A percentile compares a stretch with the other conserved stretches of the same genome.
phyloP scores from a whole-genome alignment of 768 basidiomycete species.

The Inosperma sp. region DNA sequence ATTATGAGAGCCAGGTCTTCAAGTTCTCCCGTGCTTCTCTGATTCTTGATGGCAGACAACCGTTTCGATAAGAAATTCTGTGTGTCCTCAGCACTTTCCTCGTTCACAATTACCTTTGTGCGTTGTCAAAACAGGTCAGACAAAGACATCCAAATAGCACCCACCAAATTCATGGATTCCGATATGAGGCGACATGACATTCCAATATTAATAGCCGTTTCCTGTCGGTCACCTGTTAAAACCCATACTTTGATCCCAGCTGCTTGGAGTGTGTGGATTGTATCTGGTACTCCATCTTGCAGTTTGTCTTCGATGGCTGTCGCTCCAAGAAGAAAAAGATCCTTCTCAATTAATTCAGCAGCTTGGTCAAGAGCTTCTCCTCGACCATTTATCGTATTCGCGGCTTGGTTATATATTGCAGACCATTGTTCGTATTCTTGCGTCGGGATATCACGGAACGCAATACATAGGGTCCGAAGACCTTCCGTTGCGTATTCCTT shows the following conservation, averaged over 20 bases:
- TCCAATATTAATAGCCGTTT: slow-evolving; percentile 99
- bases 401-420: slow-evolving; percentile 84
- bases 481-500: slow-evolving; percentile 97
- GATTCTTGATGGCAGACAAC: slow-evolving; percentile 88
- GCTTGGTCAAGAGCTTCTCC: slow-evolving; percentile 92
- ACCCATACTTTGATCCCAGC: slow-evolving; percentile 99
- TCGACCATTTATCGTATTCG: slow-evolving; percentile 91
- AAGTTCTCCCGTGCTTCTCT: slow-evolving; percentile 83
- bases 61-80: slow-evolving; percentile 85
- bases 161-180: slow-evolving; percentile 95
- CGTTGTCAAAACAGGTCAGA: background rate
- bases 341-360: slow-evolving; percentile 93
- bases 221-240: slow-evolving; percentile 94
- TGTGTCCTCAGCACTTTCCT: slow-evolving; percentile 76
- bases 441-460: slow-evolving; percentile 87
- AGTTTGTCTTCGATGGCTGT: slow-evolving; percentile 99
- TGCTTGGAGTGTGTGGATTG: slow-evolving; percentile 96
- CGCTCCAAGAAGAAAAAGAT: slow-evolving; percentile 88
- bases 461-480: slow-evolving; percentile 92
- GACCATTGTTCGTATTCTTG: slow-evolving; percentile 91
- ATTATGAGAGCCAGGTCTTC: slow-evolving; percentile 96
- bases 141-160: slow-evolving; percentile 19
- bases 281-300: slow-evolving; percentile 97
- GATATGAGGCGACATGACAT: slow-evolving; percentile 96
- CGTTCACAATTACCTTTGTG: slow-evolving; percentile 86